These are phyloP conservation scores for Melampsora larici-populina DNA, from an alignment of 1,284 basidiomycete species.

Conservation along the genomic window DNA sequence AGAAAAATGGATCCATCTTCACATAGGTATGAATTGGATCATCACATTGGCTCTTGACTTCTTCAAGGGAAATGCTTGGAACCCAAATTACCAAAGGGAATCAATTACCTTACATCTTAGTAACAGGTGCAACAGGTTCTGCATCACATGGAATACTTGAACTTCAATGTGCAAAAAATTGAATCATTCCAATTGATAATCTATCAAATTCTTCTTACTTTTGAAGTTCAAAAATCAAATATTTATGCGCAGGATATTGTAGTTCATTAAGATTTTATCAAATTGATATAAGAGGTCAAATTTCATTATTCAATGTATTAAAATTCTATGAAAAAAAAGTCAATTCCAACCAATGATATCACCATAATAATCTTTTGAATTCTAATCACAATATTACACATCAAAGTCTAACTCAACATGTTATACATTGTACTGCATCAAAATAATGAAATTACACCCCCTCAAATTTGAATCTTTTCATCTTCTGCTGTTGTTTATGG, in stretches of 20 bases:
- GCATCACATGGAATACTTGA: slow-evolving; percentile 39
- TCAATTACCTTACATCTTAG: slow-evolving; percentile 21
- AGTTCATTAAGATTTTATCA: slow-evolving; percentile 7
- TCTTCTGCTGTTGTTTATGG: slow-evolving; percentile 42
- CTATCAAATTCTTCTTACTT: slow-evolving; percentile 6
- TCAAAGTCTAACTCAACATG: slow-evolving; percentile 13
- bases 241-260: too few relatives aligned
- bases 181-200: slow-evolving; percentile 29
- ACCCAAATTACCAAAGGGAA: too few relatives aligned
- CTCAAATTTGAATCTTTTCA: slow-evolving; percentile 22
- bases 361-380: too few relatives aligned
- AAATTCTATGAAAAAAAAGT: not conserved
- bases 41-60: too few relatives aligned
- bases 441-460: too few relatives aligned
- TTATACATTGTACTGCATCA: slow-evolving; percentile 38
- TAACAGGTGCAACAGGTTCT: slow-evolving; percentile 37
- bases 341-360: too few relatives aligned
- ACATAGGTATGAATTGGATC: too few relatives aligned
- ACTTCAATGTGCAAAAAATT: slow-evolving; percentile 11
- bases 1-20: too few relatives aligned
- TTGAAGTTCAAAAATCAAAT: too few relatives aligned
- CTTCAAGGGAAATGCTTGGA: too few relatives aligned
- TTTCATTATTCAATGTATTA: slow-evolving; percentile 1
- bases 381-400: not conserved
- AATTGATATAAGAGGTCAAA: slow-evolving; percentile 19